Percentiles rank a stretch among this genome's conserved stretches.
Evolutionary conservation across 2,329 filamentous ascomycete genomes (phyloP).

Genomic region (Cordyceps fumosorosea): DNA sequence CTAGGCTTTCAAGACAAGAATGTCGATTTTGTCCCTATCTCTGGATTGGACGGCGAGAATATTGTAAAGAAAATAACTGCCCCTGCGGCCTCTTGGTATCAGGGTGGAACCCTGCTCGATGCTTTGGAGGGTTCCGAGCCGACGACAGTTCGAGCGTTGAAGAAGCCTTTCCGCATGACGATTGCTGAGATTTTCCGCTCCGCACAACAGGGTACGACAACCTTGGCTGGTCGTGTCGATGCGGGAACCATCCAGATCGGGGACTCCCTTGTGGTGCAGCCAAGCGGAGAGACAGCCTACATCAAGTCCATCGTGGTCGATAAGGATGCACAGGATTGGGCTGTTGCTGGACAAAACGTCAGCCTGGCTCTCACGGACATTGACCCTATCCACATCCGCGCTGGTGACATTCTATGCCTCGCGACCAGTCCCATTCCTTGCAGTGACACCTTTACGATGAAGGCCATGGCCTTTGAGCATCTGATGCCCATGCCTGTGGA

Average conservation of each 20-base stretch:
- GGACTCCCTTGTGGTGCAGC: constrained; percentile 72
- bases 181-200: constrained; percentile 84
- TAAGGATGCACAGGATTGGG: constrained; percentile 71
- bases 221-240: constrained; percentile 80
- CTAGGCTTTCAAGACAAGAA: constrained; percentile 79
- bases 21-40: constrained; percentile 81
- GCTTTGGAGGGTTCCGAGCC: constrained; percentile 81
- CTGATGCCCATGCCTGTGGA: constrained; percentile 85
- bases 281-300: constrained; percentile 71
- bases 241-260: constrained; percentile 78
- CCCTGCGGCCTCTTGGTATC: constrained; percentile 67
- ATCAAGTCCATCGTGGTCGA: constrained; percentile 79
- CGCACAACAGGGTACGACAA: constrained; percentile 70
- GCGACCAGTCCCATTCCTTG: constrained; percentile 60
- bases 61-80: constrained; percentile 56
- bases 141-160: constrained; percentile 55
- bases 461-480: constrained; percentile 84
- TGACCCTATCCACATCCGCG: constrained; percentile 72
- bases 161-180: constrained; percentile 77
- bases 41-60: constrained; percentile 84
- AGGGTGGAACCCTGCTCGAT: constrained; percentile 69
- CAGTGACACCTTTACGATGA: constrained; percentile 68
- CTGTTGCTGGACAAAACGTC: constrained; percentile 84
- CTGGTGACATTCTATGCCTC: constrained; percentile 82
- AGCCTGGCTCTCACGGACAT: constrained; percentile 79